Evolutionary conservation across 202 grass and related monocot species (phyloP), one percentile per base, ranked within the genome.

Genomic region (Bolboschoenoplectus hybrid): DNA sequence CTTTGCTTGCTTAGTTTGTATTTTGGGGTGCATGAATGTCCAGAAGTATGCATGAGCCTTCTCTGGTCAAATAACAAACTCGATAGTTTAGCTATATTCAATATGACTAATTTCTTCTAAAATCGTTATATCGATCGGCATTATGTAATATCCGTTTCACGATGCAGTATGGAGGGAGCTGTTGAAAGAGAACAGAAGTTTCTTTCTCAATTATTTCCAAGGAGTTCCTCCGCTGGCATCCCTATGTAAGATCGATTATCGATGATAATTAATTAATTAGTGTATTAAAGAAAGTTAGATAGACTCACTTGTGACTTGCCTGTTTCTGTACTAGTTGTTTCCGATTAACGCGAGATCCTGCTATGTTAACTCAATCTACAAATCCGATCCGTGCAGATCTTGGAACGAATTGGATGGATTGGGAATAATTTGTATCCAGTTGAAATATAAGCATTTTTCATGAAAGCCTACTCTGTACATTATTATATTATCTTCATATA

Each of bases 121-220:
- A 9, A 45, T 45, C 46, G 17, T 72, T 46, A 72, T 10, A 2
- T 19, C 16, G 68, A 2, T 19, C 16, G 68, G 40, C 68, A 72
- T 63, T n/a, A 7, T 63, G 60, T 1, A 72, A 72, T 72, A 20
- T 16, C 68, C 47, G 16, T 19, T 72, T 72, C 6, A 61, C 12
- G 19, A 50, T 81, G 73, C 74, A 86, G 85, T 86, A 26, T 86
- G 85, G 85, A 87, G 57, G 51, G 85, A 82, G 65, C 52, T 87
- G 9, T 60, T 82, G 63, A 87, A 87, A 46, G 85, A 82, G 77
- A 87, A 87, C 62, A 82, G 70, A 81, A 51, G 76, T 52, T 87
- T 87, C 65, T 87, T 87, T 70, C 50, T 68, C 17, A 65, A 79
- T 34, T 87, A 87, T 68, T 87, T 50, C 14, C 76, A 87, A 82